Evolutionary conservation across 169 alveolate species (phyloP).

Genomic region (Eimeria tenella): DNA sequence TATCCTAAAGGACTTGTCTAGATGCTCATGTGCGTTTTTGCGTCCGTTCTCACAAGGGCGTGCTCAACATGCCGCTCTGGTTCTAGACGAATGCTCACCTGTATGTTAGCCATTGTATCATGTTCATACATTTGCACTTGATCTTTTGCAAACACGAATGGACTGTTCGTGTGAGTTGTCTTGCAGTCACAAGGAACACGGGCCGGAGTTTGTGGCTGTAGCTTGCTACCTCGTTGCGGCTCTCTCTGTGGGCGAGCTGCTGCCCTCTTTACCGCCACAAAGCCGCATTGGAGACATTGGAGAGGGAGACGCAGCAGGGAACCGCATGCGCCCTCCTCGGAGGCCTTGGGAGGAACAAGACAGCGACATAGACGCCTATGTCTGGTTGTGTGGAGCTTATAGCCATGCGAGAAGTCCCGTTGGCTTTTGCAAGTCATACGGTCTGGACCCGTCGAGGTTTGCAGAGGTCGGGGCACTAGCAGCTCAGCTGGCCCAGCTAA

Average conservation of each 20-base stretch:
- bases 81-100: too few species aligned
- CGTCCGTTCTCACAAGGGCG: too few species aligned
- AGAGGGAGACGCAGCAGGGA: not conserved
- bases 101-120: too few species aligned
- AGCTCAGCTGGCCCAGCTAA: slow-evolving; percentile 69
- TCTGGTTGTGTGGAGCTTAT: slow-evolving; percentile 80
- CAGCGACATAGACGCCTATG: slow-evolving; percentile 78
- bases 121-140: not conserved
- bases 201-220: slow-evolving; percentile 60
- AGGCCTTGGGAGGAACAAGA: slow-evolving; percentile 70
- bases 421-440: slow-evolving; percentile 48
- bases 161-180: not conserved
- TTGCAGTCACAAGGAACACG: slow-evolving; percentile 68
- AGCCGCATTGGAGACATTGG: not conserved
- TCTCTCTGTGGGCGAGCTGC: slow-evolving; percentile 74
- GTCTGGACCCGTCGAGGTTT: slow-evolving; percentile 46
- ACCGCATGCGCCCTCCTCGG: not conserved
- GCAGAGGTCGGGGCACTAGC: slow-evolving; percentile 69
- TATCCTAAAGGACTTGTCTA: too few species aligned
- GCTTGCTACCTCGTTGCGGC: slow-evolving; percentile 78
- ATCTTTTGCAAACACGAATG: not conserved
- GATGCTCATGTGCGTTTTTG: too few species aligned
- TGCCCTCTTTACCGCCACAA: slow-evolving; percentile 8
- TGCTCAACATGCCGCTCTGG: too few species aligned
- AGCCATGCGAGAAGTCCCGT: slow-evolving; percentile 63